A percentile compares a stretch with the other conserved stretches of the same genome.
phyloP scores from a whole-genome alignment of 2,329 filamentous ascomycete species.

The Corynespora cassiicola region DNA sequence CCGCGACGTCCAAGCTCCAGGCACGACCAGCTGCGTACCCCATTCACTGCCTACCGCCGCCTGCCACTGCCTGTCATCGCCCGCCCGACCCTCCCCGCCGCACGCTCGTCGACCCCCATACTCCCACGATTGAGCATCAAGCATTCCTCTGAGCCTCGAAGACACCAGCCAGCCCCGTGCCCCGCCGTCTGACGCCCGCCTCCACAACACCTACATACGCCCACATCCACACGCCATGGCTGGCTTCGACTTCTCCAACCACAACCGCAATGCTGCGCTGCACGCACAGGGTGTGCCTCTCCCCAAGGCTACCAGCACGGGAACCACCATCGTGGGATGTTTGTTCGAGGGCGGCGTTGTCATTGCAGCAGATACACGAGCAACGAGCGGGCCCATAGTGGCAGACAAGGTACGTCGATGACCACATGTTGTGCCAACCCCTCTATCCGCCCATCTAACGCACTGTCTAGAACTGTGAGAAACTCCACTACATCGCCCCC shows the following conservation, averaged over 20 bases:
- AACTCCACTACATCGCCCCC: slow-evolving; percentile 97
- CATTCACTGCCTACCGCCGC: no score
- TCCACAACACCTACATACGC: neutral
- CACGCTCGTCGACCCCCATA: no score
- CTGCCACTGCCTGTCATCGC: no score
- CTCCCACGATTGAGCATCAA: no score
- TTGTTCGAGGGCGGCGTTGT: slow-evolving; percentile 97
- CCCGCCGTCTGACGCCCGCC: neutral
- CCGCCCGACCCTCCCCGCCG: no score
- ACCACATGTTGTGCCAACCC: neutral
- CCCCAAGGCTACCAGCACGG: slow-evolving; percentile 97
- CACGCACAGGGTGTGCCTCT: slow-evolving; percentile 93
- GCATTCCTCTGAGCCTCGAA: no score
- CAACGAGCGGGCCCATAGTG: slow-evolving; percentile 95
- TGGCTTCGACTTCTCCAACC: slow-evolving; percentile 86
- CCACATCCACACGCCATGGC: slow-evolving; percentile 67
- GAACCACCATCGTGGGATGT: slow-evolving; percentile 98
- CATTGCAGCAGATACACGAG: slow-evolving; percentile 97
- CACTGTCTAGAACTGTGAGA: slow-evolving; percentile 84
- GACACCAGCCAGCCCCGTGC: neutral
- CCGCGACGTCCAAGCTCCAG: slow-evolving; percentile 11
- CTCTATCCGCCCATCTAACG: slow-evolving; percentile 13
- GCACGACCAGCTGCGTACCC: no score
- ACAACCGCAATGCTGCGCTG: slow-evolving; percentile 97
- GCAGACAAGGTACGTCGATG: slow-evolving; percentile 81